Base-by-base conservation (phyloP, 2,329 filamentous ascomycete species). In the Trichoderma guizhouense region DNA sequence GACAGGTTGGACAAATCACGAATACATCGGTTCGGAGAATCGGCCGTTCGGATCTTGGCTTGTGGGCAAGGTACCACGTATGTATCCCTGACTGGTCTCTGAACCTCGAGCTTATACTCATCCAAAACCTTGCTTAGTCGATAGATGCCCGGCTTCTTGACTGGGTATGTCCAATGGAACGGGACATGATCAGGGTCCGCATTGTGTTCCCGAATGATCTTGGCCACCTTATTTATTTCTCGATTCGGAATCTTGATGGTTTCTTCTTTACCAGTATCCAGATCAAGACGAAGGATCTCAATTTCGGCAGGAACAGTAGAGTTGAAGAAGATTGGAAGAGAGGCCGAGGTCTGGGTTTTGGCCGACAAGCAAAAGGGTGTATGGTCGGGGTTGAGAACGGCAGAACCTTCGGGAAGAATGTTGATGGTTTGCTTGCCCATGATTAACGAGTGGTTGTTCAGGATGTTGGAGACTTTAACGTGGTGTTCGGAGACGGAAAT, bases 351-450 rank as follows among this genome's bases (percentile, higher is more conserved):
- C 72, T 87, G 89, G 26, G 88, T 84, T 57, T 87, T 86, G 74
- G 86, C 84, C 71, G 91, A 91, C 62, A 99, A 83, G 81, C 96
- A 99, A 81, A 96, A 96, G 0, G 94, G 88, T n/a, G 87, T 84
- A 72, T 89, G 87, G 61, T 94, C 88, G 0, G 94, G 94, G 78
- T 99, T 99, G 74, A 99, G 85, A 63, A 94, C 87, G 15, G 95
- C 96, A 63, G 95, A 96, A 85, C 97, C 97, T 85, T 99, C 96
- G 2, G 96, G 96, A 70, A 99, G 85, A 78, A 99, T 97, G 79
- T 99, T 96, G 82, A 99, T 95, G 76, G 98, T 97, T 83, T 98
- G 95, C 81, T 94, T 96, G 78, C 96, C 96, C 83, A 97, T 88
- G 74, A 99, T 98, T 78, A 98, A 87, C 26, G 95, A 97, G 36